These are phyloP conservation scores for Kentomonas sorsogonicus DNA, from an alignment of 208 protist species.

Conservation along the genomic window DNA sequence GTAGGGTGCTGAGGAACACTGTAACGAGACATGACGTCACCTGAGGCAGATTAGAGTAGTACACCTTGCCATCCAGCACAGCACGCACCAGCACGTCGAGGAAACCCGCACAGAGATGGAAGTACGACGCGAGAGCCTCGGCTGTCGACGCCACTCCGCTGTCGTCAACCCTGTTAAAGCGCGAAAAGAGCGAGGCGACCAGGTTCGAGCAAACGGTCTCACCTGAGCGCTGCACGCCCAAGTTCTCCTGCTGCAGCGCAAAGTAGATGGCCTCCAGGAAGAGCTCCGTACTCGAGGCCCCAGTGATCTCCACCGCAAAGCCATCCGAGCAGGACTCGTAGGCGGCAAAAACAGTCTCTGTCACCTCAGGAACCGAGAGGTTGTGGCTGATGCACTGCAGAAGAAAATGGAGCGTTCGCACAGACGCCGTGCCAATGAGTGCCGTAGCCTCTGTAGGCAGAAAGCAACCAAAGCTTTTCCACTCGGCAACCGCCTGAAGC, in stretches of 20 bases:
- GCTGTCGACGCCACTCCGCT: no score
- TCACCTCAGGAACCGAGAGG: constrained; percentile 45
- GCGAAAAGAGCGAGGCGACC: no score
- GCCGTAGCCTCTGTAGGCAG: constrained; percentile 35
- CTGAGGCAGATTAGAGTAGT: constrained; percentile 20
- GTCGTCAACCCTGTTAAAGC: no score
- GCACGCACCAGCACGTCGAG: constrained; percentile 25
- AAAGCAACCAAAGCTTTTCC: constrained; percentile 67
- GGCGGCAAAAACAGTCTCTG: constrained; percentile 53
- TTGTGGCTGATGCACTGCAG: no score
- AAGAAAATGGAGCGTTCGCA: constrained; percentile 37
- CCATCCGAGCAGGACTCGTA: constrained; percentile 62
- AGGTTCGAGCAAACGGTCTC: constrained; percentile 41
- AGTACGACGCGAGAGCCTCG: no score
- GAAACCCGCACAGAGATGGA: constrained; percentile 21
- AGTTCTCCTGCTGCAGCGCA: constrained; percentile 38
- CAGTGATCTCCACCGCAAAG: constrained; percentile 52
- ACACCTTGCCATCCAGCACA: constrained; percentile 20
- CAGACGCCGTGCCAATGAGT: constrained; percentile 25
- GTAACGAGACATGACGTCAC: constrained; percentile 23
- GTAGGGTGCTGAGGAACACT: constrained; percentile 14
- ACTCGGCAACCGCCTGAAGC: constrained; percentile 49
- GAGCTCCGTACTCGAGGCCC: constrained; percentile 26
- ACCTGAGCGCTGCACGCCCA: constrained; percentile 57
- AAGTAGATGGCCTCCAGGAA: constrained; percentile 72